A percentile compares a stretch with the other conserved stretches of the same genome.
Conservation (phyloP, 495 filamentous ascomycete species). For the Endocarpon pusillum region DNA sequence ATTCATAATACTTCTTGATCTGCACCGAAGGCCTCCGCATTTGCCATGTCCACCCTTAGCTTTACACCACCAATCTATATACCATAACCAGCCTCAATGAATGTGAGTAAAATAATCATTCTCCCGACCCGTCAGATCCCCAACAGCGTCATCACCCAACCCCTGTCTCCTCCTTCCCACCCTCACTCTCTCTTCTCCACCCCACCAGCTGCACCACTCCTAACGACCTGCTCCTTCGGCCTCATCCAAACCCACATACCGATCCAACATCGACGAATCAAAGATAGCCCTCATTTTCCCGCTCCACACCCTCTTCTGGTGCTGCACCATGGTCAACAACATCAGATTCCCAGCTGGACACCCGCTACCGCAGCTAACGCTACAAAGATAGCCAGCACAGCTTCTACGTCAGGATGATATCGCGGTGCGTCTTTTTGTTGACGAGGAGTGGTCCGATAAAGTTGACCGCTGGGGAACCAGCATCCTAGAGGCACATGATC, state of each 20-base stretch:
- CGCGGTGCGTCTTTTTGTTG: conserved; percentile 22
- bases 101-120: conserved; percentile 56
- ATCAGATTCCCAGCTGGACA: conserved; percentile 34
- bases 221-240: conserved; percentile 10
- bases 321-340: conserved; percentile 36
- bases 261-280: conserved; percentile 37
- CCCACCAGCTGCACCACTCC: conserved; percentile 11
- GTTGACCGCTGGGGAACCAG: conserved; percentile 26
- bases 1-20: no score
- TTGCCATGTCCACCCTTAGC: no score
- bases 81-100: no score
- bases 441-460: conserved; percentile 32
- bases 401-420: conserved; percentile 38
- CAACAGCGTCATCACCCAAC: conserved; percentile 26
- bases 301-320: conserved; percentile 31
- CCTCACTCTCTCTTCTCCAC: conserved; percentile 8
- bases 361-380: conserved; percentile 29
- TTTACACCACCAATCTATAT: no score
- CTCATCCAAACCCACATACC: conserved; percentile 14
- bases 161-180: conserved; percentile 9
- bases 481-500: conserved; percentile 33
- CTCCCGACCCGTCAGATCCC: conserved; percentile 42
- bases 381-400: conserved; percentile 38
- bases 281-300: conserved; percentile 38
- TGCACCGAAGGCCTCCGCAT: no score